Evolutionary conservation across 2,329 filamentous ascomycete genomes (phyloP).

Genomic region (Neofusicoccum kwambonambiense): DNA sequence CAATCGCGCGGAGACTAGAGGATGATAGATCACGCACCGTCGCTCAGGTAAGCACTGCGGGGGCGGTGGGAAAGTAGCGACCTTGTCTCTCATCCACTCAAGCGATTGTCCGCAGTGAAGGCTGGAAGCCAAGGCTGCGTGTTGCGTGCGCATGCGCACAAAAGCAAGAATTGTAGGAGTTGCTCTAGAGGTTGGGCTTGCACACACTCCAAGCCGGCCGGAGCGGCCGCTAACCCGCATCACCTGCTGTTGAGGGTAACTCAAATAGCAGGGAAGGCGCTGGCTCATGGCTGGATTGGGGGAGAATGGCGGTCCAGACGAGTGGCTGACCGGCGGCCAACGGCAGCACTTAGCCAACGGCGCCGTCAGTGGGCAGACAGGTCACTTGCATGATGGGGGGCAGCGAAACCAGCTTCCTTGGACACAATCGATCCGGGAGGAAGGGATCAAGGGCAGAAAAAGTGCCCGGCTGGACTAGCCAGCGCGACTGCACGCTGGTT

Average conservation of each 20-base stretch:
- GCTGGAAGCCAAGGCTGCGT: too few species aligned
- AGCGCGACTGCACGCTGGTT: not conserved
- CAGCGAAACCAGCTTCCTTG: not conserved
- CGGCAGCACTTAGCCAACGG: not conserved
- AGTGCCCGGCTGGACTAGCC: not conserved
- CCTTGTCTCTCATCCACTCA: too few species aligned
- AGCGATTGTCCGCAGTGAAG: too few species aligned
- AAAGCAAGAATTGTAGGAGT: not conserved
- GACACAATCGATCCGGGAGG: not conserved
- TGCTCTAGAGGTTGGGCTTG: not conserved
- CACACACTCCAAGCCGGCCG: not conserved
- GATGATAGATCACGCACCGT: too few species aligned
- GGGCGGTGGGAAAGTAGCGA: too few species aligned
- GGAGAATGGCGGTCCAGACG: not conserved
- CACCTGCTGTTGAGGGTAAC: not conserved
- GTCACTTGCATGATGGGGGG: slow-evolving; percentile 10
- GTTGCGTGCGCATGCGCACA: too few species aligned
- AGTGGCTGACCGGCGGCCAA: not conserved
- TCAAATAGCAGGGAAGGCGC: not conserved
- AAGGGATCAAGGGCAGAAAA: not conserved
- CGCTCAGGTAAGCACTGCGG: too few species aligned
- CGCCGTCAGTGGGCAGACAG: not conserved
- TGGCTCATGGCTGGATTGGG: not conserved
- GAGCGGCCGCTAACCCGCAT: slow-evolving; percentile 10
- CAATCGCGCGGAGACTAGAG: too few species aligned